phyloP scores from a whole-genome alignment of 805 yeast genomes.

The Starmerella bombicola region DNA sequence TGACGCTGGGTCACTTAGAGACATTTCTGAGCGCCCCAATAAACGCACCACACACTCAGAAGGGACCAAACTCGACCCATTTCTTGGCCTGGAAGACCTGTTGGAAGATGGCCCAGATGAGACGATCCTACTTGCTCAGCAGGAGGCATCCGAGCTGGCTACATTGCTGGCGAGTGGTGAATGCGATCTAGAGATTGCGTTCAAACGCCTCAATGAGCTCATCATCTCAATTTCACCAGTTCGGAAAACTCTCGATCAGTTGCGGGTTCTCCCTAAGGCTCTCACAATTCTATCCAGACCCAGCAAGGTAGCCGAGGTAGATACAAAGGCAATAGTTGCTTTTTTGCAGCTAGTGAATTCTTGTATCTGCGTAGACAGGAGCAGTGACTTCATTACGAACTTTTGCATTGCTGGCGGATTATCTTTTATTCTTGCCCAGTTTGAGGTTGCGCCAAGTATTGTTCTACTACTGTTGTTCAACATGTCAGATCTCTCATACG shows the following conservation, averaged over 20 bases:
- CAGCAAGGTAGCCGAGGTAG: not conserved
- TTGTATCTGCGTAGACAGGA: conserved; percentile 11
- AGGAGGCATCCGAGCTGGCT: conserved; percentile 19
- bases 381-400: conserved; percentile 12
- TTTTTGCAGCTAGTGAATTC: conserved; percentile 17
- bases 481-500: conserved; percentile 1
- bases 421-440: conserved; percentile 15
- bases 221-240: conserved; percentile 18
- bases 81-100: conserved; percentile 33
- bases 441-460: conserved; percentile 2
- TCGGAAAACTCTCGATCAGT: conserved; percentile 9
- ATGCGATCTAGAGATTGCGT: conserved; percentile 11
- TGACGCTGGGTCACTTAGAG: conserved; percentile 29
- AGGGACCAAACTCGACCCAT: conserved; percentile 23
- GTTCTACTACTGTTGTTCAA: conserved; percentile 9
- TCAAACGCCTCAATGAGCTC: conserved; percentile 19
- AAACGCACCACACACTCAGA: not conserved
- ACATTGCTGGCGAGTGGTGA: conserved; percentile 1
- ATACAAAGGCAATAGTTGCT: conserved; percentile 3
- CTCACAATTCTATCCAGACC: conserved; percentile 2
- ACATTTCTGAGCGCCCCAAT: too few relatives aligned
- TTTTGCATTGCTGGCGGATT: conserved; percentile 24
- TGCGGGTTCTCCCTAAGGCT: conserved; percentile 13
- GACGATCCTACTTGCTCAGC: conserved; percentile 16
- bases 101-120: conserved; percentile 26